These are phyloP conservation scores for Skeletonema costatum DNA, from an alignment of 108 stramenopile species.

Conservation along the genomic window DNA sequence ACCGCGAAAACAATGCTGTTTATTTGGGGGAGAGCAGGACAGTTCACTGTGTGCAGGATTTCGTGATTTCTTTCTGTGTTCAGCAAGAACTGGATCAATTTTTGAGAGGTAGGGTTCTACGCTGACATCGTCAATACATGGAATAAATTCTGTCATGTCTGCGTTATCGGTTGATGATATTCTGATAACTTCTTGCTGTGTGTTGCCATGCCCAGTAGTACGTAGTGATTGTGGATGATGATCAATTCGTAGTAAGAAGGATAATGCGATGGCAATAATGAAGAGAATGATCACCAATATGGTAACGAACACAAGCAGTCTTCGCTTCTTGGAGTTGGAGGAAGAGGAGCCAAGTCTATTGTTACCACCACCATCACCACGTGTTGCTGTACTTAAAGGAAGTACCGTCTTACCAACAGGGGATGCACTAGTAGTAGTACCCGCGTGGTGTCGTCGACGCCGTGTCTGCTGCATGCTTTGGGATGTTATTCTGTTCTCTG, in stretches of 20 bases:
- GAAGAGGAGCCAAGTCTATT: not conserved
- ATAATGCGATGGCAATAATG: too few species aligned
- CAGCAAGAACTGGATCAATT: not conserved
- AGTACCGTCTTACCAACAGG: not conserved
- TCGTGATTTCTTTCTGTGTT: not conserved
- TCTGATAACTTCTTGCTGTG: not conserved
- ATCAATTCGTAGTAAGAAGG: too few species aligned
- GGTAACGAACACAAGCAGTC: not conserved
- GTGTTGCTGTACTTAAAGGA: not conserved
- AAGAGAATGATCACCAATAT: not conserved
- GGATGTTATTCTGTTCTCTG: too few species aligned
- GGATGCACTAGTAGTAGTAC: not conserved
- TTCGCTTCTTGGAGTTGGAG: not conserved
- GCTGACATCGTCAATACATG: not conserved
- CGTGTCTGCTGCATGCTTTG: not conserved
- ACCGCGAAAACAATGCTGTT: not conserved
- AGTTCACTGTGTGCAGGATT: not conserved
- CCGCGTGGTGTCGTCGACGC: not conserved
- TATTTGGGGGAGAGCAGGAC: not conserved
- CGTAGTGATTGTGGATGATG: too few species aligned
- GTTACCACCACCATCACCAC: not conserved
- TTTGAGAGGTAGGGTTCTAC: not conserved
- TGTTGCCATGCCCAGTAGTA: not conserved
- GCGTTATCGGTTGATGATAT: not conserved
- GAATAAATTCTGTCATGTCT: not conserved